Evolutionary conservation across 2,329 filamentous ascomycete genomes (phyloP), one percentile per base, ranked within the genome.

Genomic region (Penicillium sumatraense): DNA sequence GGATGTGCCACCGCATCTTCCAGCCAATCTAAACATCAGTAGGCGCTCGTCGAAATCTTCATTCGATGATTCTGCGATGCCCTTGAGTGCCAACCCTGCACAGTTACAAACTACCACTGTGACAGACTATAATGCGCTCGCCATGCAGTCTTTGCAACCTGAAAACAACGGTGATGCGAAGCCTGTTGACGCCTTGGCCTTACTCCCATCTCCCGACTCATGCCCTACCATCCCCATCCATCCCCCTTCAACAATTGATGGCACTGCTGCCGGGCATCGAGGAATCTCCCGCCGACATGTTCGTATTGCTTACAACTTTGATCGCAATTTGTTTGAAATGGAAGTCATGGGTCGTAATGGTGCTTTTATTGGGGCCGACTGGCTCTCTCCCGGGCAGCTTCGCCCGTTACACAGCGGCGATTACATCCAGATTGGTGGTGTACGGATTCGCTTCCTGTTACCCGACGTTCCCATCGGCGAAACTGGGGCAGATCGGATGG

Each of bases 271-370:
- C 11, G 78, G 78, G 14, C 82, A 86, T 59, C 83, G 81, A 58
- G 81, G 80, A 40, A 87, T 88, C 29, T 88, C 85, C 3, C 78
- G 85, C 21, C 80, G 84, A 62, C 86, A 88, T 65, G 79, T 86
- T 49, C 82, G 80, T 56, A 86, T 88, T 56, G 75, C 78, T 23
- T 88, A 84, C 73, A 84, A 85, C 54, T 82, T 83, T 58, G 78
- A 84, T 38, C 75, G 78, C 33, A 79, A 81, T 44, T 63, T 77
- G 31, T 88, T 86, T 65, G 80, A 85, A 61, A 78, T 87, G 73
- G 75, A 82, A 51, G 81, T 87, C 2, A 77, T 85, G 47, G 84
- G 85, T 31, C 75, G 79, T 49, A 86, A 86, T 60, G 83, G 83
- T 53, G 79, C 82, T 31, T 82, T 83, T 54, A 78, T 84, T 54